Conservation (phyloP, 768 basidiomycete genomes). For the Boletus tomentosulus region DNA sequence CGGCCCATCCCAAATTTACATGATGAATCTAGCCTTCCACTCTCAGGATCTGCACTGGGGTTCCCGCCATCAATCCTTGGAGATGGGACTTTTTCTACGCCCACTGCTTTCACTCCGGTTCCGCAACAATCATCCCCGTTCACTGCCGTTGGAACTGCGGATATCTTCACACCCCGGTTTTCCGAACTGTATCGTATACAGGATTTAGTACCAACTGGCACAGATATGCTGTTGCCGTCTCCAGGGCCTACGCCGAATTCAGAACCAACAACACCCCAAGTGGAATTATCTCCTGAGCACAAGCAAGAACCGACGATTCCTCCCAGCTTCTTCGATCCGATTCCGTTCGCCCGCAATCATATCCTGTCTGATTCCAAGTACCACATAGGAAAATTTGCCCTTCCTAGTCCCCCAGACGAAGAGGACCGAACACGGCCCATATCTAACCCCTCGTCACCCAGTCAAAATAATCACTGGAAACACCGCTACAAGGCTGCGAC, state of each 20-base stretch:
- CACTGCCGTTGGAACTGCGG: conserved; percentile 22
- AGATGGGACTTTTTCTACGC: conserved; percentile 25
- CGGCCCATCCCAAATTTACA: conserved; percentile 16
- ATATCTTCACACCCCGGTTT: conserved; percentile 18
- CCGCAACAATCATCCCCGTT: conserved; percentile 30
- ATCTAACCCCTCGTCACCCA: conserved; percentile 16
- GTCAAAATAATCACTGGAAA: conserved; percentile 40
- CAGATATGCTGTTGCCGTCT: conserved; percentile 48
- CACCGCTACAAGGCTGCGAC: conserved; percentile 56
- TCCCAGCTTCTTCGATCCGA: conserved; percentile 58
- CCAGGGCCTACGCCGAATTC: conserved; percentile 49
- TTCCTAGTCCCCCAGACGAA: conserved; percentile 61
- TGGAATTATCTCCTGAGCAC: conserved; percentile 39
- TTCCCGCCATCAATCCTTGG: conserved; percentile 33
- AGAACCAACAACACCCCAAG: conserved; percentile 50
- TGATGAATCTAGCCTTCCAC: conserved; percentile 26
- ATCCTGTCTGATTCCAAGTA: conserved; percentile 71
- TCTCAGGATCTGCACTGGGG: conserved; percentile 31
- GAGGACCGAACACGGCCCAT: conserved; percentile 34
- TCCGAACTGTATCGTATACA: conserved; percentile 22
- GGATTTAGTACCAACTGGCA: conserved; percentile 27
- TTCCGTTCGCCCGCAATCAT: conserved; percentile 67
- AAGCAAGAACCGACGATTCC: conserved; percentile 12
- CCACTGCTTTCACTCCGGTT: conserved; percentile 19
- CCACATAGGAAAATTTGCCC: conserved; percentile 62